Conservation (phyloP, 176 grass and related monocot species). For the Carex pumila region DNA sequence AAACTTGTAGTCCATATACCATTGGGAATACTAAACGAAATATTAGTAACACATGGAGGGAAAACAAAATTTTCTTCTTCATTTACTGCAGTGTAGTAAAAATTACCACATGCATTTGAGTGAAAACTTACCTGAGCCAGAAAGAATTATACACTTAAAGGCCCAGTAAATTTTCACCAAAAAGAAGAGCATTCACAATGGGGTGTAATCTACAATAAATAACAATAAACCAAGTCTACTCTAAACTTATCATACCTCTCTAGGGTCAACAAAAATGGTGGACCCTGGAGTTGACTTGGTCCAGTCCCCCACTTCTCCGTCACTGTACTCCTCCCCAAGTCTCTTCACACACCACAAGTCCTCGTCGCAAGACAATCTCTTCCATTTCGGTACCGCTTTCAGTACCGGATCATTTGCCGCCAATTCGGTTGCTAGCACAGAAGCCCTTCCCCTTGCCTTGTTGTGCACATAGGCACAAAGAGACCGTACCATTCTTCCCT, state of each 20-base stretch:
- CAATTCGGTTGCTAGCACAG: conserved; percentile 58
- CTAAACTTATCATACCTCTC: conserved; percentile 52
- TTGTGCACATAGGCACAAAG: conserved; percentile 52
- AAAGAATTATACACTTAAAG: neutral
- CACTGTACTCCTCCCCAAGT: conserved; percentile 34
- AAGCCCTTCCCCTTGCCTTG: conserved; percentile 46
- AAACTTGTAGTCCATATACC: neutral
- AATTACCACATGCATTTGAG: no score
- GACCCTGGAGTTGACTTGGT: conserved; percentile 45
- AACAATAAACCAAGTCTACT: conserved; percentile 11
- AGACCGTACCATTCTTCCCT: conserved; percentile 26
- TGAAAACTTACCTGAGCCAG: neutral
- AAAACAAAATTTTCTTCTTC: neutral
- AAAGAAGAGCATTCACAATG: neutral
- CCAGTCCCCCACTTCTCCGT: conserved; percentile 55
- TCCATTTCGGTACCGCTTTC: conserved; percentile 66
- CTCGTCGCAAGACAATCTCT: conserved; percentile 54
- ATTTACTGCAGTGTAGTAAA: neutral
- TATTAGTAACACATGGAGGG: neutral
- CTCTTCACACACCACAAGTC: conserved; percentile 92
- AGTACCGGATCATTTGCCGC: conserved; percentile 55
- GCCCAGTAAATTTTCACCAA: neutral
- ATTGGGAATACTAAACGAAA: neutral
- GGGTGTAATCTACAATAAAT: neutral
- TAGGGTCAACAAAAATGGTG: conserved; percentile 82